A percentile compares a stretch with the other conserved stretches of the same genome.
Evolutionary conservation across 2,329 filamentous ascomycete genomes (phyloP).

Genomic region (Xylaria digitata): DNA sequence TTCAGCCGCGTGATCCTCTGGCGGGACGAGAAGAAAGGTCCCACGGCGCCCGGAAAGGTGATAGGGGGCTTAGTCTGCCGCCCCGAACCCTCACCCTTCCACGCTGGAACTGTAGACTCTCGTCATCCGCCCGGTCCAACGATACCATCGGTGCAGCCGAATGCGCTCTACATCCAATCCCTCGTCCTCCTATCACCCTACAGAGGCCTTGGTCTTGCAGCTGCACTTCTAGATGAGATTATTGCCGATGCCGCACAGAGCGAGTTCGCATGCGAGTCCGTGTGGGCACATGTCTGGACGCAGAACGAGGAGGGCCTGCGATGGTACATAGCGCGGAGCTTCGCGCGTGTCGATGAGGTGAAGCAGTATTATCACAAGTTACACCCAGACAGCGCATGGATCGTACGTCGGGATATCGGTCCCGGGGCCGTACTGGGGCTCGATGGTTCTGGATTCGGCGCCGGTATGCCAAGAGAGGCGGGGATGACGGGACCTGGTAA

Average conservation of each 20-base stretch:
- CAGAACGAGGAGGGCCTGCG: constrained; percentile 70
- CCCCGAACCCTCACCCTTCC: constrained; percentile 63
- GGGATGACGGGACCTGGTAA: constrained; percentile 21
- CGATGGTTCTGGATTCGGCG: constrained; percentile 30
- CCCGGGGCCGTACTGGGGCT: constrained; percentile 40
- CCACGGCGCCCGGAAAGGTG: constrained; percentile 57
- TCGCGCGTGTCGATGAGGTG: constrained; percentile 60
- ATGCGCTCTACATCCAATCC: constrained; percentile 73
- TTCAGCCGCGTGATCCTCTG: constrained; percentile 72
- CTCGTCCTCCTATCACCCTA: constrained; percentile 73
- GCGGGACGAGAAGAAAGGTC: constrained; percentile 58
- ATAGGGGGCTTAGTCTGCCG: constrained; percentile 72
- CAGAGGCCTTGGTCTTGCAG: constrained; percentile 67
- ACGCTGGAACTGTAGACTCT: constrained; percentile 26
- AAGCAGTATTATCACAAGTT: constrained; percentile 72
- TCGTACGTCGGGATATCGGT: constrained; percentile 62
- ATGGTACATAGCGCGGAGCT: constrained; percentile 72
- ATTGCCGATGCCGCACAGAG: constrained; percentile 55
- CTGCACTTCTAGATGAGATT: constrained; percentile 67
- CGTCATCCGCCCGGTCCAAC: constrained; percentile 14
- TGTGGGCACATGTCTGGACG: constrained; percentile 77
- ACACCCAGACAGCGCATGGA: constrained; percentile 69
- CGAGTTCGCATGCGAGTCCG: constrained; percentile 54
- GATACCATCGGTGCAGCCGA: constrained; percentile 46
- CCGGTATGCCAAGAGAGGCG: neutral